A percentile compares a stretch with the other conserved stretches of the same genome.
These are phyloP conservation scores for Boletus hoseneyae DNA, from an alignment of 1,284 basidiomycete species.

Conservation along the genomic window DNA sequence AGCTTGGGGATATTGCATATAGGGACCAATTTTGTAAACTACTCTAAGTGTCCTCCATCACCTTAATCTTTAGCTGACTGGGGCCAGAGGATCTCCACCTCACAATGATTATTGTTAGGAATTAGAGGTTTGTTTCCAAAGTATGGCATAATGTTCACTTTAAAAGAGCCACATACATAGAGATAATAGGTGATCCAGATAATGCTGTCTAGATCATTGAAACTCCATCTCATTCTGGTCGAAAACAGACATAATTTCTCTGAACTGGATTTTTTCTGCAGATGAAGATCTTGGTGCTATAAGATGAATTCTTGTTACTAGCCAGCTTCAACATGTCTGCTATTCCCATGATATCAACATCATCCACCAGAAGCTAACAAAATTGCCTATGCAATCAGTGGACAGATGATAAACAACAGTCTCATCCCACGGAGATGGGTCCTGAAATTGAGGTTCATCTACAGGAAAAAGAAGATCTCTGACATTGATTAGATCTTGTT, in stretches of 20 bases:
- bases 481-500: conserved; percentile 1
- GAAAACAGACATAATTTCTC: conserved; percentile 6
- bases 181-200: conserved; percentile 7
- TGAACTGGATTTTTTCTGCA: conserved; percentile 2
- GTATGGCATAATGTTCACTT: conserved; percentile 6
- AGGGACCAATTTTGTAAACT: conserved; percentile 4
- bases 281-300: neutral
- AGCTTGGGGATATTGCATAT: conserved; percentile 9
- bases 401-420: neutral
- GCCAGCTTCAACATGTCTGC: neutral
- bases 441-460: neutral
- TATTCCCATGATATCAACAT: conserved; percentile 8
- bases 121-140: conserved; percentile 7
- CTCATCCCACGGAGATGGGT: conserved; percentile 3
- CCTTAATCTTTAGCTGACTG: neutral
- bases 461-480: conserved; percentile 5
- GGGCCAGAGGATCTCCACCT: conserved; percentile 7
- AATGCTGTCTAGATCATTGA: conserved; percentile 6
- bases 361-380: neutral
- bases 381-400: neutral
- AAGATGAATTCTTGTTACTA: neutral
- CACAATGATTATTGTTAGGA: conserved; percentile 9
- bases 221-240: neutral
- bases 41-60: neutral
- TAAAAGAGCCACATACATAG: neutral